phyloP scores from a whole-genome alignment of 305 asterid species.

The Solanum hybrid region DNA sequence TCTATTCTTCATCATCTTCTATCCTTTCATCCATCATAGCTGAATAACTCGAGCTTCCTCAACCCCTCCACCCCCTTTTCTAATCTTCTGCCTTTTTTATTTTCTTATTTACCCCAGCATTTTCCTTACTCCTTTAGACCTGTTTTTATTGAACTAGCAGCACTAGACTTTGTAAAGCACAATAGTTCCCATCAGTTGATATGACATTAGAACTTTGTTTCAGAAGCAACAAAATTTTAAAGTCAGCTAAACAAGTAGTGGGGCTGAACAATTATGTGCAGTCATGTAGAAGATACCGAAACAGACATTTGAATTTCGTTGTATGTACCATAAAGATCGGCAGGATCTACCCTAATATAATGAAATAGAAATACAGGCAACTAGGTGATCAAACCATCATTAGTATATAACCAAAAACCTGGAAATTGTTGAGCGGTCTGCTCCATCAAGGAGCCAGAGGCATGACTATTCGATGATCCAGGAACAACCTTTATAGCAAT shows the following conservation, averaged over 20 bases:
- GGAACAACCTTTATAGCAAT: slow-evolving; percentile 24
- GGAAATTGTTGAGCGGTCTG: slow-evolving; percentile 35
- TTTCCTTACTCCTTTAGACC: background rate
- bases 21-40: background rate
- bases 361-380: background rate
- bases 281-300: background rate
- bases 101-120: background rate
- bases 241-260: background rate
- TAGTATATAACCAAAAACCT: slow-evolving; percentile 33
- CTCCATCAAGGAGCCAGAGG: slow-evolving; percentile 38
- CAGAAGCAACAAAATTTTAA: background rate
- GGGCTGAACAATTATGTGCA: background rate
- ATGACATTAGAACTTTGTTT: background rate
- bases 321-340: background rate
- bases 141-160: background rate
- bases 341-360: background rate
- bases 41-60: background rate
- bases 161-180: background rate
- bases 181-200: background rate
- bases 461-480: slow-evolving; percentile 41
- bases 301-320: background rate
- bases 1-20: background rate
- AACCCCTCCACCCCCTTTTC: background rate
- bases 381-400: background rate
- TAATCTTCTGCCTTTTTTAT: background rate